phyloP scores from a whole-genome alignment of 768 basidiomycete genomes.

The Coprinopsis marcescibilis region DNA sequence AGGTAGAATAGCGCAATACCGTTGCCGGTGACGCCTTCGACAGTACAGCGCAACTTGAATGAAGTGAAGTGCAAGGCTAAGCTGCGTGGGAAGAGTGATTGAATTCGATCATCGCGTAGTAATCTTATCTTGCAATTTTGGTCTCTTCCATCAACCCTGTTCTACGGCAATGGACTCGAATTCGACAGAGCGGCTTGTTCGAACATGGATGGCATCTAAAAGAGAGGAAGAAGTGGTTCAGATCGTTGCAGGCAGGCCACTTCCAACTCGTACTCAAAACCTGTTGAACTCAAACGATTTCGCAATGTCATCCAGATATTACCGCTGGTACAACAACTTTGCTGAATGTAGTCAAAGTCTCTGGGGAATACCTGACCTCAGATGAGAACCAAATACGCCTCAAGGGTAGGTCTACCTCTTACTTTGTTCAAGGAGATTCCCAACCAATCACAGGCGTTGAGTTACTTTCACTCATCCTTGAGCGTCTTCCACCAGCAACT shows the following conservation, averaged over 20 bases:
- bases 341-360: conserved; percentile 75
- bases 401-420: conserved; percentile 51
- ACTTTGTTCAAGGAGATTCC: not conserved
- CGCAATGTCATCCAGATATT: conserved; percentile 32
- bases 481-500: conserved; percentile 49
- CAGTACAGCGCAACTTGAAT: too few relatives aligned
- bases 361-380: conserved; percentile 84
- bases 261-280: not conserved
- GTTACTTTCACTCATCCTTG: conserved; percentile 70
- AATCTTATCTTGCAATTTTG: conserved; percentile 7
- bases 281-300: conserved; percentile 1
- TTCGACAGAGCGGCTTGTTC: conserved; percentile 46
- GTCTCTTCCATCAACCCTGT: not conserved
- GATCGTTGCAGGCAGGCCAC: conserved; percentile 52
- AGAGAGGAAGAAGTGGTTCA: conserved; percentile 54
- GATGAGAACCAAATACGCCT: conserved; percentile 74
- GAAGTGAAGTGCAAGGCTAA: too few relatives aligned
- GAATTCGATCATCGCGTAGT: not conserved
- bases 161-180: conserved; percentile 28
- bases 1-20: not conserved
- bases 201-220: conserved; percentile 68
- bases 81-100: not conserved
- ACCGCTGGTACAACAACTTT: conserved; percentile 54
- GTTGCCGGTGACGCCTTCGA: not conserved
- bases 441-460: conserved; percentile 61